Evolutionary conservation across 371 early-diverging fungal species (phyloP), one percentile per base, ranked within the genome.

Genomic region (Rhizopus delemar): DNA sequence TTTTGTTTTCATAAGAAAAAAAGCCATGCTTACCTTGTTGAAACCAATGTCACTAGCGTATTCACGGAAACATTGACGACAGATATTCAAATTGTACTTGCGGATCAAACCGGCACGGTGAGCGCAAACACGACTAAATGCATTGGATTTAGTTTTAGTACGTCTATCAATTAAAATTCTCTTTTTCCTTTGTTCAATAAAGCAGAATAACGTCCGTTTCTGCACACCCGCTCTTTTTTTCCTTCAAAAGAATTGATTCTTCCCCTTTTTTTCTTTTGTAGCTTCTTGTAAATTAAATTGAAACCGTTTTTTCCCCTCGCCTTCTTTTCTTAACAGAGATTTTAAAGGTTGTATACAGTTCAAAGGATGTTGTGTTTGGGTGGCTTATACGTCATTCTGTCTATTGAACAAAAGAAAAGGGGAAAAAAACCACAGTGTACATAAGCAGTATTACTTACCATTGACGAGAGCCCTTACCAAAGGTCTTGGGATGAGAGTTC

Each of bases 1-100:
- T 22, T 22, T 22, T 22, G 22, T 22, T 22, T 22, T 22, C 22
- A 22, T 22, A 22, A 43, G 5, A 43, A n/a, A 43, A 43, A 5
- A 43, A 43, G 43, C n/a, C 43, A 43, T n/a, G 12, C 15, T 60
- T 63, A 68, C 68, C 68, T 68, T 68, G 63, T 68, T 55, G 68
- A 68, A 68, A 68, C 99, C 99, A 84, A 99, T 99, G 77, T 96
- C 97, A 62, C 78, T 83, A 77, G 99, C 88, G 83, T 99, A 93
- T 87, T 99, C 97, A 85, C 99, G 98, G 94, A 99, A 99, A 91
- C 99, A 99, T 88, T 99, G 98, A 89, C 99, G 94, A 93, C 99
- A 99, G 73, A 99, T 85, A 88, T 97, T 92, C 62, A 99, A 84
- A 69, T 89, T 90, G 90, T 99, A 98, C 90, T 98, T 99, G 88